phyloP scores from a whole-genome alignment of 495 filamentous ascomycete genomes.

The Penicillium manginii region DNA sequence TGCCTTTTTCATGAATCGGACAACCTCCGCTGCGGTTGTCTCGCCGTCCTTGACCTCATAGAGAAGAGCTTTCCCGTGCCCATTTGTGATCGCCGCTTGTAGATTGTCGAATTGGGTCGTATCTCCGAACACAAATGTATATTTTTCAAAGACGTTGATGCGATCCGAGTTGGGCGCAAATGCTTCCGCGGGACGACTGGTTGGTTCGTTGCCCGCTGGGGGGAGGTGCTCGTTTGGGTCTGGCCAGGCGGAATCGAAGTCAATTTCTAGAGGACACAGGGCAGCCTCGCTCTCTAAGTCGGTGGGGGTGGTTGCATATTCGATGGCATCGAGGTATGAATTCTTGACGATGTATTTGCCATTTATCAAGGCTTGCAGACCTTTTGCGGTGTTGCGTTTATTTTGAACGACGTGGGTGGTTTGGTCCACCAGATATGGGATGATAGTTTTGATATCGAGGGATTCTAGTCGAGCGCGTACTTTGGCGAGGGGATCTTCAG shows the following conservation, averaged over 20 bases:
- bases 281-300: conserved; percentile 56
- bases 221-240: conserved; percentile 72
- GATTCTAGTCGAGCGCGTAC: conserved; percentile 70
- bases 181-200: conserved; percentile 59
- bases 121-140: conserved; percentile 87
- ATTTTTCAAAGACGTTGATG: conserved; percentile 77
- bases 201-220: conserved; percentile 72
- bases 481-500: conserved; percentile 64
- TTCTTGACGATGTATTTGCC: conserved; percentile 80
- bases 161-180: conserved; percentile 72
- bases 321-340: conserved; percentile 71
- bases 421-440: conserved; percentile 65
- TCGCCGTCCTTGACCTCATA: conserved; percentile 62
- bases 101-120: conserved; percentile 77
- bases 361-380: conserved; percentile 85
- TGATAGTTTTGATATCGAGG: conserved; percentile 83
- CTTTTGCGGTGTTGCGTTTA: conserved; percentile 87
- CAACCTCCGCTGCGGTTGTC: conserved; percentile 76
- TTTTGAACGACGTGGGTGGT: conserved; percentile 89
- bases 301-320: conserved; percentile 65
- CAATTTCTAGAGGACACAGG: conserved; percentile 71
- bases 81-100: conserved; percentile 71
- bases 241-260: conserved; percentile 85
- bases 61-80: conserved; percentile 78
- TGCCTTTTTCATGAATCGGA: conserved; percentile 73